Conservation (phyloP, 2,329 filamentous ascomycete species). For the Aureobasidium sp. region DNA sequence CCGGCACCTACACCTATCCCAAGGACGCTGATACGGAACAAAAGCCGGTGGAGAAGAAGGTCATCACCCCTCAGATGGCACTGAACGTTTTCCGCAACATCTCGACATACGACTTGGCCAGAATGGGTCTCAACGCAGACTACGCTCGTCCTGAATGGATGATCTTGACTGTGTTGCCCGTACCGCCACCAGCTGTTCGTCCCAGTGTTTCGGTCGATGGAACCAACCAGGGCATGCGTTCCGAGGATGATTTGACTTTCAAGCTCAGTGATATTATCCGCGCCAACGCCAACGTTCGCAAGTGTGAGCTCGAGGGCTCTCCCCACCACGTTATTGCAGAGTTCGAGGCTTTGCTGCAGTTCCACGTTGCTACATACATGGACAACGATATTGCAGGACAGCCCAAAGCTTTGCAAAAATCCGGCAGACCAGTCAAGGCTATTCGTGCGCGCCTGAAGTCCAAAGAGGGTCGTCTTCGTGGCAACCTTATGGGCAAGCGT, state of each 20-base stretch:
- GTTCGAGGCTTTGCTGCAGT: constrained; percentile 87
- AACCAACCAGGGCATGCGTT: constrained; percentile 81
- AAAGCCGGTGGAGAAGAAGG: constrained; percentile 62
- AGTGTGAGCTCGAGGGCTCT: constrained; percentile 84
- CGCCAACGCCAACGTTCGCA: constrained; percentile 88
- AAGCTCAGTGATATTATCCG: constrained; percentile 98
- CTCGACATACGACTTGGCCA: constrained; percentile 66
- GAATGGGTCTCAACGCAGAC: constrained; percentile 87
- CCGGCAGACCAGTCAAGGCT: constrained; percentile 89
- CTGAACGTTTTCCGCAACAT: constrained; percentile 83
- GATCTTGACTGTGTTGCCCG: constrained; percentile 88
- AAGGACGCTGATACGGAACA: constrained; percentile 68
- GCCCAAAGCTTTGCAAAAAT: constrained; percentile 92
- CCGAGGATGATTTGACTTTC: constrained; percentile 98
- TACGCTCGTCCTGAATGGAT: constrained; percentile 98
- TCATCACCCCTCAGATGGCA: constrained; percentile 75
- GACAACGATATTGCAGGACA: constrained; percentile 98
- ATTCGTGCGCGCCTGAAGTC: constrained; percentile 97
- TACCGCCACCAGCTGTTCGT: constrained; percentile 89
- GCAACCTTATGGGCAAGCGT: constrained; percentile 99
- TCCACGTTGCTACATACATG: constrained; percentile 99
- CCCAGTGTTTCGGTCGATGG: constrained; percentile 97
- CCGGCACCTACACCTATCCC: constrained; percentile 60
- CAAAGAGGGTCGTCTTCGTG: constrained; percentile 94
- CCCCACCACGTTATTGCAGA: constrained; percentile 85